Evolutionary conservation across 805 yeast species (phyloP).

Genomic region (Ogataea haglerorum): DNA sequence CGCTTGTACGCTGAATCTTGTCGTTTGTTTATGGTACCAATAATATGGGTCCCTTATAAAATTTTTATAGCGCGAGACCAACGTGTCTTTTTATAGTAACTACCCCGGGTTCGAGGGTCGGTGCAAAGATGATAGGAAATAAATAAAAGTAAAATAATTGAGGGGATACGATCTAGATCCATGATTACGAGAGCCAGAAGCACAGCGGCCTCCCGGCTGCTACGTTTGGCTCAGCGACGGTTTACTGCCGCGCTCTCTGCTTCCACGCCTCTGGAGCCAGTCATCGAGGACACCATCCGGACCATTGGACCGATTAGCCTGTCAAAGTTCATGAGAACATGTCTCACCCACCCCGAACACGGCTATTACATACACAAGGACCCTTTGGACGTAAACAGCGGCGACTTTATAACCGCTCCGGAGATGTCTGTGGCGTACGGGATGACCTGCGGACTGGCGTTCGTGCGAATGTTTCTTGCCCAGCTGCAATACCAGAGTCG

Average conservation of each 20-base stretch:
- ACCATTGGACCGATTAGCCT: slow-evolving; percentile 76
- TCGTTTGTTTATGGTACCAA: not conserved
- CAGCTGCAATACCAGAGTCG: slow-evolving; percentile 47
- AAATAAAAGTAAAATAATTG: not conserved
- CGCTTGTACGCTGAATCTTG: not conserved
- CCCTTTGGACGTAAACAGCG: slow-evolving; percentile 49
- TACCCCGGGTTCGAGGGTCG: not conserved
- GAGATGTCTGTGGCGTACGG: slow-evolving; percentile 88
- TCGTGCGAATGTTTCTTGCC: slow-evolving; percentile 50
- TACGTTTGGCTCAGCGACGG: not conserved
- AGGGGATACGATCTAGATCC: not conserved
- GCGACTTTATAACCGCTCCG: slow-evolving; percentile 84
- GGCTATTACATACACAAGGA: slow-evolving; percentile 80
- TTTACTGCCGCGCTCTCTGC: not conserved
- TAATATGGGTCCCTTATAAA: not conserved
- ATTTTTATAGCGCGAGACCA: not conserved
- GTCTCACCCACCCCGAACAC: slow-evolving; percentile 69
- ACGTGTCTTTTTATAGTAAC: not conserved
- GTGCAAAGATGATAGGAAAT: slow-evolving; percentile 1
- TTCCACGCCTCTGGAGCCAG: slow-evolving; percentile 9
- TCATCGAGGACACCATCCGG: slow-evolving; percentile 48
- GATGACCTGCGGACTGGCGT: slow-evolving; percentile 78
- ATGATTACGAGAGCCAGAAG: not conserved
- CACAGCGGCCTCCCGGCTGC: not conserved
- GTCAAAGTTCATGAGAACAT: slow-evolving; percentile 74